phyloP scores from a whole-genome alignment of 2,329 filamentous ascomycete species.

The Fusarium palustre region DNA sequence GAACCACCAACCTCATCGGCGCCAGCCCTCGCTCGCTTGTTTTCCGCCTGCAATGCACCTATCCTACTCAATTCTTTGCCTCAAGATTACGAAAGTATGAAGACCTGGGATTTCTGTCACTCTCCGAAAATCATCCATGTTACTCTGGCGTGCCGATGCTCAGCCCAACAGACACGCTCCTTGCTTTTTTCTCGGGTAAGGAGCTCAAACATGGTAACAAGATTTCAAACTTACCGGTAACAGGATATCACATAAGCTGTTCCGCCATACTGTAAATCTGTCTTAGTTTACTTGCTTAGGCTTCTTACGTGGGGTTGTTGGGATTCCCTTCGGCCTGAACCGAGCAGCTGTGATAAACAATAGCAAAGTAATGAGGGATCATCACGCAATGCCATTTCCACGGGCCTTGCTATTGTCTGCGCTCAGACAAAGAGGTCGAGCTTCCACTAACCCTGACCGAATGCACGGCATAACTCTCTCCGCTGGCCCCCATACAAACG shows the following conservation, averaged over 20 bases:
- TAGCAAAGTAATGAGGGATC: slow-evolving; percentile 12
- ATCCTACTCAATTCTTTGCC: slow-evolving; percentile 23
- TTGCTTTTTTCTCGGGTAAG: slow-evolving; percentile 9
- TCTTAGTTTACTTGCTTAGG: slow-evolving; percentile 24
- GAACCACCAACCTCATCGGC: slow-evolving; percentile 42
- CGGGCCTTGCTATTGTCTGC: slow-evolving; percentile 12
- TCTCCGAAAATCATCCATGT: slow-evolving; percentile 17
- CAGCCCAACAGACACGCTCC: slow-evolving; percentile 1
- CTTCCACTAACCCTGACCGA: slow-evolving; percentile 8
- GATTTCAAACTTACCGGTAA: not conserved
- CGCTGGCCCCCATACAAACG: not conserved
- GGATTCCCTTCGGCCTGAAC: slow-evolving; percentile 30
- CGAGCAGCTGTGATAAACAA: slow-evolving; percentile 33
- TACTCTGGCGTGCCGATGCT: slow-evolving; percentile 2
- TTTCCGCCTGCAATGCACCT: slow-evolving; percentile 31
- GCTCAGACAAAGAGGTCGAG: not conserved
- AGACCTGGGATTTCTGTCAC: slow-evolving; percentile 1
- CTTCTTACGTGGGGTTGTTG: slow-evolving; percentile 17
- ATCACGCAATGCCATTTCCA: slow-evolving; percentile 33
- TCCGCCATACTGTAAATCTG: slow-evolving; percentile 6
- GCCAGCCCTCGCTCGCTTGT: slow-evolving; percentile 46
- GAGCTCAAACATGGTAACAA: slow-evolving; percentile 8
- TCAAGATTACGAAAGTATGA: not conserved
- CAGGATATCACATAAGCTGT: slow-evolving; percentile 1
- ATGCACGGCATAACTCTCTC: not conserved